Conservation (phyloP, 306 rosid genomes). For the Rubus idaeus region DNA sequence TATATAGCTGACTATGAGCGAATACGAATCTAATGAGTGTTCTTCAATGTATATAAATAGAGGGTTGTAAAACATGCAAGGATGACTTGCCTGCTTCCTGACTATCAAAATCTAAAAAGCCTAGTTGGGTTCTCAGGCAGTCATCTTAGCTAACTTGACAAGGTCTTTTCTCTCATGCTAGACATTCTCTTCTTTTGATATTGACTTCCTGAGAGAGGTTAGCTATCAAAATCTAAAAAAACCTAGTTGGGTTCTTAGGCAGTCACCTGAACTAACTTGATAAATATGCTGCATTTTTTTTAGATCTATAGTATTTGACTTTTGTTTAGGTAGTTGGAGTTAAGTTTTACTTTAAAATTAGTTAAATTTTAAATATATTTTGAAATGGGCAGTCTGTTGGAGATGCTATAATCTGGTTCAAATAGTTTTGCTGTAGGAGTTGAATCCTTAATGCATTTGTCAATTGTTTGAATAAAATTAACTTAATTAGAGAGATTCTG, state of each 20-base stretch:
- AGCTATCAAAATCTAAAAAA: background rate
- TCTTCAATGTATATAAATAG: background rate
- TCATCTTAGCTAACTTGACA: constrained; percentile 10
- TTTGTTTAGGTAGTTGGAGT: too few relatives aligned
- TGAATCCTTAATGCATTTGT: too few relatives aligned
- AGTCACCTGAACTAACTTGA: background rate
- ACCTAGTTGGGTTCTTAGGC: background rate
- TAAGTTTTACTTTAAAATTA: too few relatives aligned
- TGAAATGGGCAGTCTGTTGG: too few relatives aligned
- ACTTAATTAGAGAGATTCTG: too few relatives aligned
- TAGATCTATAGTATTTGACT: too few relatives aligned
- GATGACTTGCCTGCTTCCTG: constrained; percentile 7
- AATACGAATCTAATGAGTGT: background rate
- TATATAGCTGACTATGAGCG: background rate
- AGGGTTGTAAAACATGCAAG: constrained; percentile 3
- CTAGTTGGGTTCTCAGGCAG: background rate
- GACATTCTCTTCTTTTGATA: background rate
- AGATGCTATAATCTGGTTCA: too few relatives aligned
- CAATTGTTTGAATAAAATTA: too few relatives aligned
- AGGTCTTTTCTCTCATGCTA: background rate
- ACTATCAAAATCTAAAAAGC: background rate
- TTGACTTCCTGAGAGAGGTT: too few relatives aligned
- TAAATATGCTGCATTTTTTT: background rate
- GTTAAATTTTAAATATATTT: too few relatives aligned
- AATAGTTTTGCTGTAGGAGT: too few relatives aligned